A percentile compares a stretch with the other conserved stretches of the same genome.
Conservation (phyloP, 331 rosid species). For the Dryas integrifolia region DNA sequence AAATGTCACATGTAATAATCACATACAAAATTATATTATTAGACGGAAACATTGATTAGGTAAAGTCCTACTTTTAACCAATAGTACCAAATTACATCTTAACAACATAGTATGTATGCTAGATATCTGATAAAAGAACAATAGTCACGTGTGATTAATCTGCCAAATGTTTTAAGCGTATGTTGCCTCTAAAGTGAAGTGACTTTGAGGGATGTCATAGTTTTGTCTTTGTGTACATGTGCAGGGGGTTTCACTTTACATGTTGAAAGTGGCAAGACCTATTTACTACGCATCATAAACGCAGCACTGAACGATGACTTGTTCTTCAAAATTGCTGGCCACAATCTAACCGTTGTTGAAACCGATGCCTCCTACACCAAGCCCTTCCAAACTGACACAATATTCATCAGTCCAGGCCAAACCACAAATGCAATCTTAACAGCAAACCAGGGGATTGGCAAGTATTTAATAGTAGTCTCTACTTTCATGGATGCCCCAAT, state of each 20-base stretch:
- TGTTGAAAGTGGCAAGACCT: conserved; percentile 66
- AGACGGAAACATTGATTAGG: no score
- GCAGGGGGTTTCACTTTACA: conserved; percentile 63
- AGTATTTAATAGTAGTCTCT: conserved; percentile 52
- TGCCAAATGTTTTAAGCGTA: no score
- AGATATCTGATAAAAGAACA: no score
- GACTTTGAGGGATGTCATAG: neutral
- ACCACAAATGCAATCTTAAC: conserved; percentile 56
- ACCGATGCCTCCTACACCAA: conserved; percentile 66
- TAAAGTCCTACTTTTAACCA: no score
- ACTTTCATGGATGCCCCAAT: conserved; percentile 84
- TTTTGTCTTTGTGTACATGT: conserved; percentile 15
- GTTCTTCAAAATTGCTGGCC: conserved; percentile 68
- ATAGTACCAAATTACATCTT: no score
- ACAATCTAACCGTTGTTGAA: conserved; percentile 55
- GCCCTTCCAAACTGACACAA: conserved; percentile 61
- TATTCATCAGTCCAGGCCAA: conserved; percentile 71
- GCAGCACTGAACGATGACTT: conserved; percentile 71
- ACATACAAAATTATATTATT: no score
- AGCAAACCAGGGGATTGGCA: conserved; percentile 45
- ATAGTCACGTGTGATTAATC: no score
- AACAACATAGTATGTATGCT: no score
- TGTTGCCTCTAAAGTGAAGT: neutral
- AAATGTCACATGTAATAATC: no score
- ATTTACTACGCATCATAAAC: conserved; percentile 63